Evolutionary conservation across 1,284 basidiomycete species (phyloP), one percentile per base, ranked within the genome.

Genomic region (Dichomitus squalens): DNA sequence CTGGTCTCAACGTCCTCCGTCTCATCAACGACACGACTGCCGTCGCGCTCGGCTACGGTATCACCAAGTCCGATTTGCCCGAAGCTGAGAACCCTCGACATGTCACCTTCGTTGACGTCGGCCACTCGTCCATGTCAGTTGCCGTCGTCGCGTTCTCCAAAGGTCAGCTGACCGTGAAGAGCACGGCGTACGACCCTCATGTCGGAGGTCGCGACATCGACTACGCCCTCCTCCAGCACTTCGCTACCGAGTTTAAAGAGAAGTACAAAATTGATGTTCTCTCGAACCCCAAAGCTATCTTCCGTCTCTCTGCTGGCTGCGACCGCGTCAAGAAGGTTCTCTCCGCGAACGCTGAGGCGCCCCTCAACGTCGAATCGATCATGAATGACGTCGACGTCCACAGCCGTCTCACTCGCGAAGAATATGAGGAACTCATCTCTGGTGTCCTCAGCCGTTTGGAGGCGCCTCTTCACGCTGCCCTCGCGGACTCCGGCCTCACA

Each of bases 201-300:
- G 86, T 96, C 64, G 95, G 95, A 70, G 95, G 95, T 44, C 92
- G 95, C 61, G 91, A 97, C 75, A 90, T 97, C 74, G 95, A 97
- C 78, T 87, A 86, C 69, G 92, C 89, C 9, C 87, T 98, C 63
- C 85, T 96, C 38, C 73, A 86, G 68, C 86, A 97, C 79, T 97
- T 97, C 71, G 84, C 94, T 20, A 76, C 84, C 49, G 91, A 97
- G 76, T 97, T 97, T 84, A 89, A 94, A 78, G 74, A 75, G 29
- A 96, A 96, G 75, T 97, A 97, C 86, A 96, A 94, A 77, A 93
- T 98, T 70, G 94, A 97, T 73, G 94, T 96, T 66, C 74, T 94
- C 66, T 85, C 84, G 58, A 94, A 83, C 75, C 91, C 93, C 68
- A 97, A 97, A 77, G 95, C 93, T 29, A 82, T 81, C 49, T 98